Evolutionary conservation across 495 filamentous ascomycete species (phyloP), one percentile per base, ranked within the genome.

Genomic region (Penicillium simplicissimum): DNA sequence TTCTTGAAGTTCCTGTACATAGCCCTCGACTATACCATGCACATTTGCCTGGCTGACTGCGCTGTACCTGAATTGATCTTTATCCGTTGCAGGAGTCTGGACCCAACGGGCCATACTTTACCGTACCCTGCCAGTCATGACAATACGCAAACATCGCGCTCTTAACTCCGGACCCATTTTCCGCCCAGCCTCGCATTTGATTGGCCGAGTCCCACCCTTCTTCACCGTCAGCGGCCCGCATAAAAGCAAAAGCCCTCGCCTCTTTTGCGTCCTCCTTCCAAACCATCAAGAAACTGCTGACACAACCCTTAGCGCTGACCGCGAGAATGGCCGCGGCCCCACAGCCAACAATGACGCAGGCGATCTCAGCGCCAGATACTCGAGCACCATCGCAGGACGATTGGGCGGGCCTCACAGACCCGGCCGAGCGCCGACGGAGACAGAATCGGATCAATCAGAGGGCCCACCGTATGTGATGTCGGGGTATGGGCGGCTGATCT

Each of bases 361-460:
- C 40, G 37, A 68, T 68, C 55, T 21, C 34, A 19, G 60, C 61
- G 38, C 31, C 57, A 8, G 31, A 58, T 15, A 28, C 28, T 23
- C 14, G 25, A 10, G 23, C 23, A 17, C 23, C 57, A 15, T 5
- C 59, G 7, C 42, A 38, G 8, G 78, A 82, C 57, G 71, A 77
- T 36, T 80, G 79, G 79, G 59, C 69, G 1, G 77, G 74, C 0
- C 45, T 76, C 14, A 70, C 69, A 3, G 75, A 78, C 52, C 66
- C 71, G 3, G 70, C 69, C 40, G 78, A 81, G 57, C 66, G 79
- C 3, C 67, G 78, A 36, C 59, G 71, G 47, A 61, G 71, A 34
- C 79, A 82, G 63, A 82, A 82, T 62, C 69, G 79, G 13, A 51
- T 80, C 17, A 79, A 80, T 56, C 78, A 82, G 62, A 63, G 78